These are phyloP conservation scores for Malus sylvestris DNA, from an alignment of 306 rosid genomes.

Conservation along the genomic window DNA sequence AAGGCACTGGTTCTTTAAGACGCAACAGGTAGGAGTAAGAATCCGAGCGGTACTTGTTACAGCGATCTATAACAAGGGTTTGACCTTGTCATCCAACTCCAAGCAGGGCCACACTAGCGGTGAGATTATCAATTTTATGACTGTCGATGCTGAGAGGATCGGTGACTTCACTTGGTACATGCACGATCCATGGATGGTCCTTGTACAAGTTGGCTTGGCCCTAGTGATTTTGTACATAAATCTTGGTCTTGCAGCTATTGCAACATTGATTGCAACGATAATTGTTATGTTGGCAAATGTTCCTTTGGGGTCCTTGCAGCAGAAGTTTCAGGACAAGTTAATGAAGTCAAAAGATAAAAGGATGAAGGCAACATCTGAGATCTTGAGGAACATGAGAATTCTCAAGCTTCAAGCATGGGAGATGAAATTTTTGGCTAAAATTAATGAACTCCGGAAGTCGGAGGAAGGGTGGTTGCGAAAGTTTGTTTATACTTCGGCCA, in stretches of 20 bases:
- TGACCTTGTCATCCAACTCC: constrained; percentile 59
- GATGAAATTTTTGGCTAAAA: constrained; percentile 73
- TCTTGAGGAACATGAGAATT: constrained; percentile 72
- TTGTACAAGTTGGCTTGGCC: constrained; percentile 64
- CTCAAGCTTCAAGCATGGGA: constrained; percentile 93
- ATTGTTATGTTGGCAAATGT: constrained; percentile 56
- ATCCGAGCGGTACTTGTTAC: constrained; percentile 49
- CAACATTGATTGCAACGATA: constrained; percentile 61
- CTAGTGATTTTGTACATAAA: constrained; percentile 55
- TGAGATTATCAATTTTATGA: constrained; percentile 71
- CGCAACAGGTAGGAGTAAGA: constrained; percentile 55
- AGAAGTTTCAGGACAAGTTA: constrained; percentile 62
- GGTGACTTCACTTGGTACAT: constrained; percentile 62
- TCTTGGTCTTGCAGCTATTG: constrained; percentile 71
- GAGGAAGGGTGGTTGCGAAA: constrained; percentile 66
- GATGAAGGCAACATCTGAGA: constrained; percentile 80
- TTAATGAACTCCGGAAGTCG: constrained; percentile 41
- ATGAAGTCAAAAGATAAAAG: constrained; percentile 78
- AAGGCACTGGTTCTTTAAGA: constrained; percentile 62
- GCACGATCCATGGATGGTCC: constrained; percentile 59
- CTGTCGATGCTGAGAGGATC: constrained; percentile 75
- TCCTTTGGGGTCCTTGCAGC: constrained; percentile 60
- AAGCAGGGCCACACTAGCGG: constrained; percentile 55
- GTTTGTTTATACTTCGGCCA: constrained; percentile 32
- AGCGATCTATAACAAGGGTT: constrained; percentile 54